phyloP scores from a whole-genome alignment of 805 yeast genomes.

The Wickerhamiella sorbophila region DNA sequence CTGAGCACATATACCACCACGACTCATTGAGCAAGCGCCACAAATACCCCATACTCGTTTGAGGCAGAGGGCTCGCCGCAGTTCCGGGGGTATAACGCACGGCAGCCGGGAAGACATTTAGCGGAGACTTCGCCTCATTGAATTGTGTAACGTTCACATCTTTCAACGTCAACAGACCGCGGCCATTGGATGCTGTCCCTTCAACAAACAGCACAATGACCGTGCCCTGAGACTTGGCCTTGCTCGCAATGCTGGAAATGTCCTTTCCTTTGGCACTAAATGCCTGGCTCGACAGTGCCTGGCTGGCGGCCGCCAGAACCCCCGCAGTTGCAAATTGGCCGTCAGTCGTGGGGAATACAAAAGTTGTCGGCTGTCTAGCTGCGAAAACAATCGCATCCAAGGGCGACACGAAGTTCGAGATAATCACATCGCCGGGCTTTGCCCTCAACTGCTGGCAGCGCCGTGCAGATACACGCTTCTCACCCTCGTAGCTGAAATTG shows the following conservation, averaged over 20 bases:
- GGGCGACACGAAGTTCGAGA: slow-evolving; percentile 48
- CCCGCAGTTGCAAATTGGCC: slow-evolving; percentile 21
- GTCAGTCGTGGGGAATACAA: slow-evolving; percentile 30
- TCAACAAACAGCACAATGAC: slow-evolving; percentile 51
- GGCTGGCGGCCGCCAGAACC: slow-evolving; percentile 7
- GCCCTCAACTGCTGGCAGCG: slow-evolving; percentile 19
- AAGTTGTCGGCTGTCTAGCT: slow-evolving; percentile 11
- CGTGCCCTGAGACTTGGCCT: slow-evolving; percentile 27
- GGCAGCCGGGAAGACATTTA: slow-evolving; percentile 18
- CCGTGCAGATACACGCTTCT: slow-evolving; percentile 28
- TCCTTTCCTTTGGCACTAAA: slow-evolving; percentile 4
- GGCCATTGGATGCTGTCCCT: slow-evolving; percentile 78
- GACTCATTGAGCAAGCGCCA: slow-evolving; percentile 14
- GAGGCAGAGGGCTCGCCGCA: slow-evolving; percentile 26
- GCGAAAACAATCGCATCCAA: slow-evolving; percentile 35
- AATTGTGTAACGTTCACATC: slow-evolving; percentile 15
- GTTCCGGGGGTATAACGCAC: slow-evolving; percentile 24
- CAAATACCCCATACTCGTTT: slow-evolving; percentile 18
- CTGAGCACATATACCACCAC: slow-evolving; percentile 20
- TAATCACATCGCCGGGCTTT: slow-evolving; percentile 33
- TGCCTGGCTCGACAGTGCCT: slow-evolving; percentile 12
- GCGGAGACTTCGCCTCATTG: not conserved
- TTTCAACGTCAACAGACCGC: slow-evolving; percentile 49
- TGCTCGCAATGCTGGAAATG: slow-evolving; percentile 11
- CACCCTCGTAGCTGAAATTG: slow-evolving; percentile 35